Percentiles rank a stretch among this genome's conserved stretches.
Evolutionary conservation across 2,329 filamentous ascomycete genomes (phyloP).

Genomic region (Aspergillus pseudoviridinutans): DNA sequence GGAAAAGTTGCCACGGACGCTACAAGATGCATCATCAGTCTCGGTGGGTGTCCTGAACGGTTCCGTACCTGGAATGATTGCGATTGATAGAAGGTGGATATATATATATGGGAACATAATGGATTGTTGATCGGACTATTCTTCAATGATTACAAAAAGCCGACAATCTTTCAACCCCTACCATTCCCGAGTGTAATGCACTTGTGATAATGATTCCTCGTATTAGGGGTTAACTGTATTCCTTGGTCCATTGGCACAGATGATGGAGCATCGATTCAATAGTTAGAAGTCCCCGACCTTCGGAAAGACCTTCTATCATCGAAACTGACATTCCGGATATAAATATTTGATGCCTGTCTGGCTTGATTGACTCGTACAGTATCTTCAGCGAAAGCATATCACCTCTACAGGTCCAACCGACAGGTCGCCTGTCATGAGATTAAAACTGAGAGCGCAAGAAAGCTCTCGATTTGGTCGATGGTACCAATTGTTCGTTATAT

Average conservation of each 20-base stretch:
- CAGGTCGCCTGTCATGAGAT: too few species aligned
- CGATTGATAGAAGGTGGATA: slow-evolving; percentile 9
- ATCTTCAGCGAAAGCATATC: too few species aligned
- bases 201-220: neutral
- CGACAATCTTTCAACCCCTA: neutral
- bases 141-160: slow-evolving; percentile 11
- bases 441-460: too few species aligned
- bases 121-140: slow-evolving; percentile 9
- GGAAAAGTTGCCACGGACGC: slow-evolving; percentile 1
- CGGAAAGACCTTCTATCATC: too few species aligned
- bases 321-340: too few species aligned
- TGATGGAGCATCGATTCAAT: too few species aligned
- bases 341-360: too few species aligned
- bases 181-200: neutral
- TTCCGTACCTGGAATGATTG: slow-evolving; percentile 18
- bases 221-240: neutral
- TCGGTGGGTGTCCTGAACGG: slow-evolving; percentile 15
- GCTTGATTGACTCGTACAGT: too few species aligned
- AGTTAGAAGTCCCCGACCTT: neutral
- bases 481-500: too few species aligned
- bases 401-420: too few species aligned
- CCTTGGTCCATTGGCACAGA: neutral
- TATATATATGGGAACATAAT: slow-evolving; percentile 17
- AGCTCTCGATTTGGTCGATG: too few species aligned
- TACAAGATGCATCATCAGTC: slow-evolving; percentile 4